phyloP scores from a whole-genome alignment of 805 yeast genomes.

The Cyberlindnera samutprakarnensis region DNA sequence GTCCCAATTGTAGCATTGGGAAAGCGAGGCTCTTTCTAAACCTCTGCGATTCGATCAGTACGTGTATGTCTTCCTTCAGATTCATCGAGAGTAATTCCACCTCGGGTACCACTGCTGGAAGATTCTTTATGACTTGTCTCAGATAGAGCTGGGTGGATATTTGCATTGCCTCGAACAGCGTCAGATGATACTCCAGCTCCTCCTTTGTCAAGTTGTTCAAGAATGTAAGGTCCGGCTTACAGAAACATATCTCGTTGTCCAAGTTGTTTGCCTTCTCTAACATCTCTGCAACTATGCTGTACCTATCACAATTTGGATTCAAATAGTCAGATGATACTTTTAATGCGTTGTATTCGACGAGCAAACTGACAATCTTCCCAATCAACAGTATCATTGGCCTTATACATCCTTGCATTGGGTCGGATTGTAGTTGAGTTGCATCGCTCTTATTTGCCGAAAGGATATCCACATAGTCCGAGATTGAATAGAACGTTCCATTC shows the following conservation, averaged over 20 bases:
- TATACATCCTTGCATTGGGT: slow-evolving; percentile 67
- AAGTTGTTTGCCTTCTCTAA: slow-evolving; percentile 24
- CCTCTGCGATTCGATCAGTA: slow-evolving; percentile 36
- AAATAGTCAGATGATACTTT: slow-evolving; percentile 4
- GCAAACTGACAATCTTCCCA: slow-evolving; percentile 28
- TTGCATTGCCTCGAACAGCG: slow-evolving; percentile 53
- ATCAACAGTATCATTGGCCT: slow-evolving; percentile 54
- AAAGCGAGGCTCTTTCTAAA: slow-evolving; percentile 42
- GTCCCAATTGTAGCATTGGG: slow-evolving; percentile 32
- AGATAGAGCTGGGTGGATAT: slow-evolving; percentile 45
- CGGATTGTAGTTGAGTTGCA: slow-evolving; percentile 19
- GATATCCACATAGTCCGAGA: slow-evolving; percentile 14
- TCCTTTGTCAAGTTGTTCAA: slow-evolving; percentile 23
- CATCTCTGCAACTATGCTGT: slow-evolving; percentile 12
- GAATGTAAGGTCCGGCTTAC: slow-evolving; percentile 40
- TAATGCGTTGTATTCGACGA: slow-evolving; percentile 10
- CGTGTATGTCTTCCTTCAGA: slow-evolving; percentile 41
- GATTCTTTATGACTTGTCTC: slow-evolving; percentile 42
- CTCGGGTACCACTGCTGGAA: slow-evolving; percentile 46
- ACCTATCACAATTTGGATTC: slow-evolving; percentile 11
- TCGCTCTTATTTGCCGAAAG: slow-evolving; percentile 1
- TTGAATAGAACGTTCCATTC: slow-evolving; percentile 22
- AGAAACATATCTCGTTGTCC: slow-evolving; percentile 34
- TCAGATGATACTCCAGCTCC: slow-evolving; percentile 50
- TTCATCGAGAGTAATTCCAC: slow-evolving; percentile 43